Conservation (phyloP, 2,329 filamentous ascomycete species). For the Pezicula rhizophila region DNA sequence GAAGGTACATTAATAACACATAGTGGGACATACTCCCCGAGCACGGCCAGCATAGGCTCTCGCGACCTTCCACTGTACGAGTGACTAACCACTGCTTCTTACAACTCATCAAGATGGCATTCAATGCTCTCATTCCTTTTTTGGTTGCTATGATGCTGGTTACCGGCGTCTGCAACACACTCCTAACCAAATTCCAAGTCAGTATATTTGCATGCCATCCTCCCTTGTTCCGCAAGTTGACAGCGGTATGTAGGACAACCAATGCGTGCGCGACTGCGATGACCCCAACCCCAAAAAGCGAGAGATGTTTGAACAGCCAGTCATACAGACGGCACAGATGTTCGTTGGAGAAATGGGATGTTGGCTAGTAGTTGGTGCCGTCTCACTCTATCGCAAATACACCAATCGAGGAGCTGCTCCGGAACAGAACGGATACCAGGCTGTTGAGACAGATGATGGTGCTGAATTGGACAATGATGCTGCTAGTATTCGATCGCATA, state of each 20-base stretch:
- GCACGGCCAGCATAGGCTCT: not conserved
- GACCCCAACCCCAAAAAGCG: conserved; percentile 59
- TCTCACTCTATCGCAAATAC: conserved; percentile 59
- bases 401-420: conserved; percentile 36
- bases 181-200: conserved; percentile 95
- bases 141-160: conserved; percentile 94
- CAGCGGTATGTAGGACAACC: conserved; percentile 64
- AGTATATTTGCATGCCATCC: conserved; percentile 16
- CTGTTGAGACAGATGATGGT: conserved; percentile 46
- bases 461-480: conserved; percentile 31
- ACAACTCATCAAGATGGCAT: conserved; percentile 50
- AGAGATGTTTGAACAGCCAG: conserved; percentile 82
- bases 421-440: conserved; percentile 55
- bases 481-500: conserved; percentile 38
- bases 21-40: not conserved
- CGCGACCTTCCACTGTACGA: not conserved
- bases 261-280: conserved; percentile 90
- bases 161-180: conserved; percentile 93
- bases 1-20: too few relatives aligned
- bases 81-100: not conserved
- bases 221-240: not conserved
- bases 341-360: conserved; percentile 94
- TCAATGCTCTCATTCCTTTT: conserved; percentile 68
- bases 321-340: conserved; percentile 96
- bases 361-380: conserved; percentile 79